Base-by-base conservation (phyloP, 768 basidiomycete genomes). In the Boletales sp. region DNA sequence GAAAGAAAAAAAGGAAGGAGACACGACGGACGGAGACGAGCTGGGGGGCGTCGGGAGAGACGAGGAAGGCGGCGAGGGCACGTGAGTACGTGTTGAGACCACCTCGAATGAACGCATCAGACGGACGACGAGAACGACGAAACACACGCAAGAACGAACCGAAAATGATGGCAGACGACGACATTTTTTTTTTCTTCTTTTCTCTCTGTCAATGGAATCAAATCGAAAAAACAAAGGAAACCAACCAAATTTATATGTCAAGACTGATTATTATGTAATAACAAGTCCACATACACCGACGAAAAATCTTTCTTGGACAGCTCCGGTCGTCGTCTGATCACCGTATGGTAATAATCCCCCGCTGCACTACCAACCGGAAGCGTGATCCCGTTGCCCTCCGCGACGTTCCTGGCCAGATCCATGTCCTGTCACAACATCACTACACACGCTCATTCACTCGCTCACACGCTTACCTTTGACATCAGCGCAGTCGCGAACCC, bases 401-500 rank as follows among this genome's bases (percentile, higher is more conserved):
- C 89, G 10, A 87, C 77, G 47, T 82, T 74, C 27, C 73, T 80
- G 2, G 91, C 93, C 29, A 94, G 78, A 40, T 86, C 80, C 83
- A 95, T 83, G 62, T 95, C 92, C 90, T 94, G 53, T 51, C 42
- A 34, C 42, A 12, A 10, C 29, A 47, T 31, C 5, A 24, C 50
- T 30, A 19, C 50, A n/a, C 24, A 40, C 45, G 36, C 32, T 11
- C 13, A 8, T 24, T 9, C 42, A 34, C 41, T 24, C n/a, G 21
- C 21, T 2, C 21, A 21, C 21, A 21, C 31, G 42, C 58, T 18
- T 39, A 83, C 90, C 81, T 93, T 93, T 47, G 90, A 68, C 90
- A 93, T 93, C 42, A 93, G 72, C 7, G 74, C 73, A 2, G 87
- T 89, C 6, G 87, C 87, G 65, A 93, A 94, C 3, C 93, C 92